Percentiles rank a stretch among this genome's conserved stretches.
Conservation (phyloP, 106 monocot species). For the Dendrobium huoshanense region DNA sequence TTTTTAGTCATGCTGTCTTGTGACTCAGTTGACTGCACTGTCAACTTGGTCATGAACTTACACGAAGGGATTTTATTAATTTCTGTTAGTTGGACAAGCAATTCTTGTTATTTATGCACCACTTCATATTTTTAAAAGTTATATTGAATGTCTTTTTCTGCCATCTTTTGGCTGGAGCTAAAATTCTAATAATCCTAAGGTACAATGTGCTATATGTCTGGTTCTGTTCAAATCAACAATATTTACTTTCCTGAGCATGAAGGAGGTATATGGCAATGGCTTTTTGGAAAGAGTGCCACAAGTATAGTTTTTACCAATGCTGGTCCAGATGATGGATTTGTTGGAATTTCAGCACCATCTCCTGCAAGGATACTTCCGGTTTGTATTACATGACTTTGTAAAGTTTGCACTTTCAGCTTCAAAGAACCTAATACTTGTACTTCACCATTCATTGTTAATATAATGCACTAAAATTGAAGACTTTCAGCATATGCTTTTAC, state of each 20-base stretch:
- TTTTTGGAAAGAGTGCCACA: constrained; percentile 71
- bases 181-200: constrained; percentile 24
- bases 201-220: constrained; percentile 88
- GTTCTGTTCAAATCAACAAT: constrained; percentile 79
- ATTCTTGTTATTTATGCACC: neutral
- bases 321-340: constrained; percentile 73
- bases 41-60: neutral
- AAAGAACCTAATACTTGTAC: neutral
- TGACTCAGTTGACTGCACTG: neutral
- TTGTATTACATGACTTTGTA: constrained; percentile 19
- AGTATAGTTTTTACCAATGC: constrained; percentile 63
- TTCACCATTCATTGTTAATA: neutral
- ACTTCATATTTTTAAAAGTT: neutral
- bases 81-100: neutral
- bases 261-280: constrained; percentile 82
- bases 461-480: neutral
- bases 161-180: neutral
- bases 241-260: constrained; percentile 76
- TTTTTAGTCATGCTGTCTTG: neutral
- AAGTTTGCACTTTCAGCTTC: neutral
- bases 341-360: constrained; percentile 86
- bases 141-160: neutral
- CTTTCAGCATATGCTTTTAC: neutral
- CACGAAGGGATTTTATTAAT: neutral
- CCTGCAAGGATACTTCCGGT: constrained; percentile 88